Conservation (phyloP, 2,329 filamentous ascomycete genomes). For the Monilinia aucupariae region DNA sequence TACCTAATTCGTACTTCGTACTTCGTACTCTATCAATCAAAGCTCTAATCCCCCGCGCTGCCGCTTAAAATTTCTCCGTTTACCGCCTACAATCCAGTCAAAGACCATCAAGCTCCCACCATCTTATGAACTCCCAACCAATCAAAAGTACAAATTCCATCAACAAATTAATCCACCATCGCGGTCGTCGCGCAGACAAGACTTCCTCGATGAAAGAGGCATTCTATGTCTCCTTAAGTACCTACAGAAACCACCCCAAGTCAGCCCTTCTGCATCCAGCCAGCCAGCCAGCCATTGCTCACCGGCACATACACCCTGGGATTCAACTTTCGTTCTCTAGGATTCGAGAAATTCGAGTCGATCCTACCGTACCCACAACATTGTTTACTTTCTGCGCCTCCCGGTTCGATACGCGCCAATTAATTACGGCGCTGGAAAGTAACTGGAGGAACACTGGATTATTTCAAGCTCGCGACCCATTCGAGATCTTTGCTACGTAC, state of each 20-base stretch:
- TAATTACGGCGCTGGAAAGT: slow-evolving; percentile 1
- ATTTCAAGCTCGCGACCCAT: not conserved
- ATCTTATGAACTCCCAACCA: slow-evolving; percentile 6
- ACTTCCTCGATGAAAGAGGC: slow-evolving; percentile 2
- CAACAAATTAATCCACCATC: slow-evolving; percentile 12
- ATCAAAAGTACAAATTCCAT: slow-evolving; percentile 13
- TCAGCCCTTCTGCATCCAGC: slow-evolving; percentile 4
- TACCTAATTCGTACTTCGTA: too few relatives aligned
- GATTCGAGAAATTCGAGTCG: not conserved
- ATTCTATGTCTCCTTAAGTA: not conserved
- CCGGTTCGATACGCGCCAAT: not conserved
- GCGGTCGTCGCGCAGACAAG: slow-evolving; percentile 17
- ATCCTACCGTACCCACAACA: slow-evolving; percentile 4
- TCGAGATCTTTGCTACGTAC: not conserved
- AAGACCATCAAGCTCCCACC: slow-evolving; percentile 3
- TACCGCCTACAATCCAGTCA: not conserved
- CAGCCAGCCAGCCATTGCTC: slow-evolving; percentile 2
- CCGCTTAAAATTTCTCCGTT: slow-evolving; percentile 9
- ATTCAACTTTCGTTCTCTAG: not conserved
- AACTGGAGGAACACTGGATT: not conserved
- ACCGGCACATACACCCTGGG: not conserved
- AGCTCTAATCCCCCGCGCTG: not conserved
- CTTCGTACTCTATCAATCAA: not conserved
- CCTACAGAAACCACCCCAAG: not conserved
- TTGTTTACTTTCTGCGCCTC: not conserved